Percentiles rank a stretch among this genome's conserved stretches.
Conservation (phyloP, 2,329 filamentous ascomycete species). For the Aspergillus calidoustus region DNA sequence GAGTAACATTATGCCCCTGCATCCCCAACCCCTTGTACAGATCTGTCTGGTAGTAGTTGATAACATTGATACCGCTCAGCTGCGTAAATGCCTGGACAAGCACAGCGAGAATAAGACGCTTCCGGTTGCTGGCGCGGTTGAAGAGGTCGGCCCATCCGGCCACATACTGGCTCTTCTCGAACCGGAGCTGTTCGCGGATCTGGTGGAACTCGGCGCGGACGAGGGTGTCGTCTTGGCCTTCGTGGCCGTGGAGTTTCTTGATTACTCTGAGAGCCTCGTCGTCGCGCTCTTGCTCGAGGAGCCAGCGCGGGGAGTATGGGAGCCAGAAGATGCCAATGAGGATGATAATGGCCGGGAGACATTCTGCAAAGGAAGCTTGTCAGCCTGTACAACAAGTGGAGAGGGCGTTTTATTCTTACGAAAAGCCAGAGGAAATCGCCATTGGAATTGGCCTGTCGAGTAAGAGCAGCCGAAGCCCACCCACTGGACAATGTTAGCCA, state of each 20-base stretch:
- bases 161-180: slow-evolving; percentile 12
- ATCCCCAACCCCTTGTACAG: slow-evolving; percentile 14
- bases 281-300: slow-evolving; percentile 16
- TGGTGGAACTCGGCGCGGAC: slow-evolving; percentile 14
- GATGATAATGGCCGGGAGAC: slow-evolving; percentile 11
- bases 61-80: slow-evolving; percentile 14
- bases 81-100: slow-evolving; percentile 17
- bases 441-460: slow-evolving; percentile 9
- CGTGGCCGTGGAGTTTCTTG: slow-evolving; percentile 10
- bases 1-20: slow-evolving; percentile 9
- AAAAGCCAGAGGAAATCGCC: slow-evolving; percentile 16
- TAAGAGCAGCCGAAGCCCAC: slow-evolving; percentile 13
- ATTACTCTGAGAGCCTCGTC: slow-evolving; percentile 16
- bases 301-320: slow-evolving; percentile 16
- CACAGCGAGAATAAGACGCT: slow-evolving; percentile 14
- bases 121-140: slow-evolving; percentile 9
- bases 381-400: not conserved
- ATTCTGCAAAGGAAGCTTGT: not conserved
- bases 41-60: slow-evolving; percentile 18
- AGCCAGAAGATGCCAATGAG: slow-evolving; percentile 15
- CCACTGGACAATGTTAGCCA: slow-evolving; percentile 6
- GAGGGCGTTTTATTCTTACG: not conserved
- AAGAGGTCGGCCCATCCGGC: slow-evolving; percentile 13
- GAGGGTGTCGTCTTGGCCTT: slow-evolving; percentile 1
- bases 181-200: slow-evolving; percentile 16